Conservation (phyloP, 1,139 yeast species). For the Candida gigantensis region DNA sequence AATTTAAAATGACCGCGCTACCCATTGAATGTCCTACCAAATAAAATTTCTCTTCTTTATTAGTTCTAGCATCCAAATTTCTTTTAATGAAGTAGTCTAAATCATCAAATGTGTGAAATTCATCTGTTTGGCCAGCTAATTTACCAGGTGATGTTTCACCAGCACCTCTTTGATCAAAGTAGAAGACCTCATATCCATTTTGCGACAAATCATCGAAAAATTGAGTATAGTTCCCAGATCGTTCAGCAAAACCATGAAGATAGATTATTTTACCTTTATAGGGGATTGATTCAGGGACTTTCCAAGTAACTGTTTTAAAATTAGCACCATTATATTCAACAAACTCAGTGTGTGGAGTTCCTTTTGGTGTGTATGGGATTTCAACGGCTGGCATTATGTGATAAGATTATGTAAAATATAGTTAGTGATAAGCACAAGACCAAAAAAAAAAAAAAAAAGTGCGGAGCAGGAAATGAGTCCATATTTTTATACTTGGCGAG, state of each 20-base stretch:
- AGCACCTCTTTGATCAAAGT: conserved; percentile 87
- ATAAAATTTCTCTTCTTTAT: conserved; percentile 45
- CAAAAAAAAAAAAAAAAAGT: too few relatives aligned
- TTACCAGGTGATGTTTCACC: conserved; percentile 71
- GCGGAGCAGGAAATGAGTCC: too few relatives aligned
- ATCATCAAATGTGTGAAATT: conserved; percentile 62
- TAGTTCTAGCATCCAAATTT: conserved; percentile 26
- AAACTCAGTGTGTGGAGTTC: conserved; percentile 28
- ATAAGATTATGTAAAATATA: too few relatives aligned
- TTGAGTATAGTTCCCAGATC: conserved; percentile 52
- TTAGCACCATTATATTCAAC: conserved; percentile 38
- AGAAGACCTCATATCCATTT: conserved; percentile 71
- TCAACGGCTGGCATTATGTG: too few relatives aligned
- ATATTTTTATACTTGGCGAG: too few relatives aligned
- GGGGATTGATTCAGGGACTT: conserved; percentile 33
- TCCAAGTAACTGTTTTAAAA: conserved; percentile 44
- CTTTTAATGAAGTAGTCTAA: conserved; percentile 61
- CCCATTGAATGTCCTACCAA: conserved; percentile 96
- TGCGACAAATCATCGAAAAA: conserved; percentile 58
- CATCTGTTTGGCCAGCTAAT: conserved; percentile 69
- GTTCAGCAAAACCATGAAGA: conserved; percentile 85
- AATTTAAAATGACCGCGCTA: conserved; percentile 78
- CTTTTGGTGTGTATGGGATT: conserved; percentile 22
- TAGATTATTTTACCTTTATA: conserved; percentile 59
- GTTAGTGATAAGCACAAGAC: too few relatives aligned